Evolutionary conservation across 257 asterid genomes (phyloP), one percentile per base, ranked within the genome.

Genomic region (Plectranthus barbatus): DNA sequence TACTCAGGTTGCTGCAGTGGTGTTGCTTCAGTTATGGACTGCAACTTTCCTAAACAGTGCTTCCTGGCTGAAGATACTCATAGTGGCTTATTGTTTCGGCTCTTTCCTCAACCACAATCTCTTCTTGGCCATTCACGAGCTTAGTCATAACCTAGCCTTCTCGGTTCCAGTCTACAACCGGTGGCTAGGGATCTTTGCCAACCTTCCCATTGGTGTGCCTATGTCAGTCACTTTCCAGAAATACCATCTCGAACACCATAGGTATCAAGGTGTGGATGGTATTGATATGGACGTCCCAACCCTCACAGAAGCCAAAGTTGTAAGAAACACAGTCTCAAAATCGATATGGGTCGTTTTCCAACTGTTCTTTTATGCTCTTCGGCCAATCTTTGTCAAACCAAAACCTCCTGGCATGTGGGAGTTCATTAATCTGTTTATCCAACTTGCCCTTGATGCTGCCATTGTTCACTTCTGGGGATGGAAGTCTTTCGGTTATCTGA

Each of bases 161-260:
- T 79, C 89, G 19, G 86, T 84, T 23, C 97, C 97, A 0, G 76
- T 69, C 57, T 80, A 86, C 82, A 92, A 92, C 73, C 84, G 94
- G 3, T 86, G 95, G 93, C 87, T 92, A 9, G 99, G 99, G 41
- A 89, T 92, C 18, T 83, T 86, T 0, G 95, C 97, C 9, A 89
- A 92, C 87, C 96, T 92, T 10, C 99, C 97, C 46, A 73, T 92
- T 4, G 97, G 99, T 4, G 89, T 92, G 8, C 99, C 97, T 3
- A 89, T 92, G 99, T 92, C 96, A 11, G 85, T 92, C 24, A 92
- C 99, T 42, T 92, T 92, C 82, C 99, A 92, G 72, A 92, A 92
- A 71, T 92, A 92, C 39, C 97, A 92, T 47, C 99, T 92, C 14
- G 99, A 92, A 84, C 97, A 92, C 81, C 99, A 92, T 47, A 88